Base-by-base conservation (phyloP, 192 early-diverging fungal species). In the Dispira simplex region DNA sequence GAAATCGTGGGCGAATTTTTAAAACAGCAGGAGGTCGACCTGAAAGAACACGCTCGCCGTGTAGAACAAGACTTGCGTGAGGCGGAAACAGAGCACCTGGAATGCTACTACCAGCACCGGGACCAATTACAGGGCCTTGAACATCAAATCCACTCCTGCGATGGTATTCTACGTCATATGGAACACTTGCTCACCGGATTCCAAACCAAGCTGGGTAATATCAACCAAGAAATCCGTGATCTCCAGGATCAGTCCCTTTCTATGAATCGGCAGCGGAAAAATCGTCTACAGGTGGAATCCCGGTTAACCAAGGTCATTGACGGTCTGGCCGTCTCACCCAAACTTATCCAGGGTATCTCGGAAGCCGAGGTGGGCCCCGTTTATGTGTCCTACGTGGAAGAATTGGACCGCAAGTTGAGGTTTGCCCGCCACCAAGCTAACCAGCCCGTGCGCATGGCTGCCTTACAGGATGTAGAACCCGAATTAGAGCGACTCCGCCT, bases 311-410 rank as follows among this genome's bases (percentile, higher is more conserved):
- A 74, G 52, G 77, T 92, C 13, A 75, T 99, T 32, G 89, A 95
- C 52, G 93, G 90, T 9, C 79, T 94, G 39, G 81, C 92, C n/a
- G 76, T 98, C 26, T 72, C 87, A 2, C 89, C 89, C 11, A 73
- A 79, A 59, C 59, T 79, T 5, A 76, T 77, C 64, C 76, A 85
- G 32, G 89, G 85, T 70, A 95, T 99, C 67, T 90, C 83, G 63
- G 90, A 97, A 68, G 88, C 85, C 14, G 92, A 97, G 49, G 84
- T 97, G 49, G 90, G 96, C 68, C 93, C 95, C 60, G 76, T 83
- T 52, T 98, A 93, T 82, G 66, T 95, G 23, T 75, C 81, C 32
- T 87, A 90, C 53, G 66, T 97, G 62, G 68, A 81, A 10, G 91
- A 90, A n/a, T 78, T 98, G 44, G 90, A 93, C 70, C 84, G 84